phyloP scores from a whole-genome alignment of 129 eudicot species.

The Saussurea involucrata region DNA sequence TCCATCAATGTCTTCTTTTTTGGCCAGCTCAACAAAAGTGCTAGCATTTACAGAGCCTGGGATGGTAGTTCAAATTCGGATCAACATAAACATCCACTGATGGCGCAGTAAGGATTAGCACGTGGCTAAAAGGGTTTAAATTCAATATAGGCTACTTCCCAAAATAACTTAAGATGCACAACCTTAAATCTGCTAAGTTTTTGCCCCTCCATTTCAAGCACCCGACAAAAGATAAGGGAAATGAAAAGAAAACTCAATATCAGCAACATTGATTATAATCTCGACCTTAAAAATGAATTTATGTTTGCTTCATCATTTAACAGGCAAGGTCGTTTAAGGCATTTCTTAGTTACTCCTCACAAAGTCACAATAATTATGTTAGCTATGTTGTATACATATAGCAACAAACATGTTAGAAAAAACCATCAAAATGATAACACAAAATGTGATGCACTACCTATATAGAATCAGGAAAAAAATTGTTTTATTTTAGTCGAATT shows the following conservation, averaged over 20 bases:
- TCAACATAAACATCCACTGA: constrained; percentile 8
- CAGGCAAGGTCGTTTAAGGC: background rate
- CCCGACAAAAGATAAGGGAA: background rate
- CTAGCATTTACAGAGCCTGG: constrained; percentile 95
- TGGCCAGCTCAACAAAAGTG: constrained; percentile 82
- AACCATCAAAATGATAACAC: too few species aligned
- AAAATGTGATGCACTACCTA: too few species aligned
- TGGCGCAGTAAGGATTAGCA: background rate
- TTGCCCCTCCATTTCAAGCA: background rate
- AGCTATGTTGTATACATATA: too few species aligned
- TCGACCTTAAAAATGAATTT: background rate
- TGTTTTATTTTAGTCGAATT: too few species aligned
- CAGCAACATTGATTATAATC: background rate
- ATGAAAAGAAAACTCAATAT: background rate
- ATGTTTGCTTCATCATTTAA: background rate
- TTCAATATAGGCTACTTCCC: background rate
- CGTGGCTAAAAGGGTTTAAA: background rate
- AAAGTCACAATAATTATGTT: background rate
- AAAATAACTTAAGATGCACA: too few species aligned
- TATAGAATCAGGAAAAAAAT: too few species aligned
- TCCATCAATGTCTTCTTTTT: constrained; percentile 87
- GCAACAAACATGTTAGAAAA: too few species aligned
- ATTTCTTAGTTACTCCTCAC: background rate
- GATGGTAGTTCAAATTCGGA: background rate
- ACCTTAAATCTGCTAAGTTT: too few species aligned